Conservation (phyloP, 441 rosid species). For the Pelargonium cotyledonis region DNA sequence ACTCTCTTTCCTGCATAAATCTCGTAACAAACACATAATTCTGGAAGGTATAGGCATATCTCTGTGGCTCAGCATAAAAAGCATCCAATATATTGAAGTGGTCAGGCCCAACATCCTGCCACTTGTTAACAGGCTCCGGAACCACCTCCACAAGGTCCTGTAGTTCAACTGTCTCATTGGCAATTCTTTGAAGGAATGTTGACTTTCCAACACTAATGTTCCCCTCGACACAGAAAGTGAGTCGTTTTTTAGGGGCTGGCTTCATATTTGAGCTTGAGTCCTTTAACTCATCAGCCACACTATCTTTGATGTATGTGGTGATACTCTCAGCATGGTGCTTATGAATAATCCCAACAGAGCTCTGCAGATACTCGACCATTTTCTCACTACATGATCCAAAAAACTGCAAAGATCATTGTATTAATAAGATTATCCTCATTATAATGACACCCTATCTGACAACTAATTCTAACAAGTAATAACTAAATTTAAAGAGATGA, state of each 20-base stretch:
- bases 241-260: constrained; percentile 41
- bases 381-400: constrained; percentile 55
- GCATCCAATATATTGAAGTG: constrained; percentile 91
- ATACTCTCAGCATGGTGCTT: constrained; percentile 93
- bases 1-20: constrained; percentile 98
- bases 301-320: constrained; percentile 70
- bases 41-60: constrained; percentile 98
- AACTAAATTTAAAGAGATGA: too few species aligned
- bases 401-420: constrained; percentile 35
- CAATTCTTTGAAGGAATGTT: constrained; percentile 89
- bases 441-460: not conserved
- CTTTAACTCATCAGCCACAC: constrained; percentile 78
- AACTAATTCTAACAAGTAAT: not conserved
- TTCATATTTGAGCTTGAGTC: constrained; percentile 45
- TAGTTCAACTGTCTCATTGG: constrained; percentile 86
- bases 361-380: constrained; percentile 84
- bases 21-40: constrained; percentile 95
- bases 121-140: constrained; percentile 88
- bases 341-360: constrained; percentile 91
- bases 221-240: constrained; percentile 96
- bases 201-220: constrained; percentile 97
- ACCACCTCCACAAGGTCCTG: constrained; percentile 94
- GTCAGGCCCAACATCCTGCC: constrained; percentile 98
- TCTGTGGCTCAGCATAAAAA: constrained; percentile 79
- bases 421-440: constrained; percentile 1